These are phyloP conservation scores for Aspergillus sclerotiicarbonarius DNA, from an alignment of 495 filamentous ascomycete genomes.

Conservation along the genomic window DNA sequence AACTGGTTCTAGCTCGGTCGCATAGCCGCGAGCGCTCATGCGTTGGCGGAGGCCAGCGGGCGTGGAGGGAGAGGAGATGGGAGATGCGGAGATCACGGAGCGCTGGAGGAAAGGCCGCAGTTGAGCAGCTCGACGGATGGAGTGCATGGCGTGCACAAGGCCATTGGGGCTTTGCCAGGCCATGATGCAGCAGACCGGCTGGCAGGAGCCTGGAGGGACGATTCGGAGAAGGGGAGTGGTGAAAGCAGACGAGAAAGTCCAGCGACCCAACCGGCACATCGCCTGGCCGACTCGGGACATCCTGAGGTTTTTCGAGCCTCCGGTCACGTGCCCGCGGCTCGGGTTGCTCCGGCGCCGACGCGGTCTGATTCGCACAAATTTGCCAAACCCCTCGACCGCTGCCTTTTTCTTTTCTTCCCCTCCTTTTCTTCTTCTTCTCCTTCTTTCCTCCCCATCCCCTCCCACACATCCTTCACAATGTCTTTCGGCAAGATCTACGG, in stretches of 20 bases:
- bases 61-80: slow-evolving; percentile 10
- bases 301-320: slow-evolving; percentile 29
- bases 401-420: slow-evolving; percentile 26
- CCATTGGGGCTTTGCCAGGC: slow-evolving; percentile 37
- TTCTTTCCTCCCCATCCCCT: slow-evolving; percentile 29
- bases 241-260: background rate
- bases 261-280: background rate
- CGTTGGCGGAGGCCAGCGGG: slow-evolving; percentile 14
- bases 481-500: slow-evolving; percentile 96
- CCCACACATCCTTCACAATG: slow-evolving; percentile 58
- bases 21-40: slow-evolving; percentile 28
- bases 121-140: slow-evolving; percentile 27
- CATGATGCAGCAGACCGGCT: slow-evolving; percentile 26
- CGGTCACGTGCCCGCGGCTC: slow-evolving; percentile 29
- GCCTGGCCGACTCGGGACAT: slow-evolving; percentile 11
- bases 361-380: slow-evolving; percentile 36
- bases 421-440: slow-evolving; percentile 30
- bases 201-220: slow-evolving; percentile 10
- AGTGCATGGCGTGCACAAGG: slow-evolving; percentile 40
- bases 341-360: slow-evolving; percentile 35
- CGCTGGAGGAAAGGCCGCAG: slow-evolving; percentile 18
- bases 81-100: slow-evolving; percentile 17
- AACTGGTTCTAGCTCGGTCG: slow-evolving; percentile 25
- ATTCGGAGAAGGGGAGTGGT: slow-evolving; percentile 1
- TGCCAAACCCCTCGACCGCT: slow-evolving; percentile 10